Percentiles rank a stretch among this genome's conserved stretches.
Conservation (phyloP, 2,329 filamentous ascomycete species). For the Fusarium tjaetaba region DNA sequence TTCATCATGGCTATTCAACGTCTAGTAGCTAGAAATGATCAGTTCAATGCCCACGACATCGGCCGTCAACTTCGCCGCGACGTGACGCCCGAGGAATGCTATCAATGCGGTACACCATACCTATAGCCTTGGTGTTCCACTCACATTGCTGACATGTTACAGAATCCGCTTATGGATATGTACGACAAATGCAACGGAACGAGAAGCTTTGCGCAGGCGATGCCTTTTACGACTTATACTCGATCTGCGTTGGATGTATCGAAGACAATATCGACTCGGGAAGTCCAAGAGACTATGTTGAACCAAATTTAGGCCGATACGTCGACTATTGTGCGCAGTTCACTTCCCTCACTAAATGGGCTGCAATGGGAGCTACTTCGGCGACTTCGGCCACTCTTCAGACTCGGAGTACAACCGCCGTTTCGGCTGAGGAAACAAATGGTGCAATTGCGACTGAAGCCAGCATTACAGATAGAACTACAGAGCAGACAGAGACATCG, state of each 20-base stretch:
- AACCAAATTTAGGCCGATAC: background rate
- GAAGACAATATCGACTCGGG: background rate
- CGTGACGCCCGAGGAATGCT: background rate
- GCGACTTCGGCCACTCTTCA: background rate
- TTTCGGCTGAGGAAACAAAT: fast-evolving
- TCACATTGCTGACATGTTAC: fast-evolving
- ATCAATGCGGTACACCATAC: background rate
- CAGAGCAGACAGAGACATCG: background rate
- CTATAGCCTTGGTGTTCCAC: fast-evolving
- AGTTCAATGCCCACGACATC: fast-evolving
- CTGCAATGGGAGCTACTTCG: too few relatives aligned
- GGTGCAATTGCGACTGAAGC: fast-evolving
- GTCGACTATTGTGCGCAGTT: background rate
- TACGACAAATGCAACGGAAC: background rate
- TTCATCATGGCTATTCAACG: background rate
- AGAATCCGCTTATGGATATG: background rate
- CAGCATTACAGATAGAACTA: background rate
- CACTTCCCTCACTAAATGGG: background rate
- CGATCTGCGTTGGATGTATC: background rate
- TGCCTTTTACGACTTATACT: background rate
- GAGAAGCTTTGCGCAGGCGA: background rate
- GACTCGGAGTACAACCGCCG: background rate
- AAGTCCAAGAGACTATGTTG: background rate
- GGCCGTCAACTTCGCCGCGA: background rate
- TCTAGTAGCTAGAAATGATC: background rate